phyloP scores from a whole-genome alignment of 768 basidiomycete species.

The Naganishia friedmannii region DNA sequence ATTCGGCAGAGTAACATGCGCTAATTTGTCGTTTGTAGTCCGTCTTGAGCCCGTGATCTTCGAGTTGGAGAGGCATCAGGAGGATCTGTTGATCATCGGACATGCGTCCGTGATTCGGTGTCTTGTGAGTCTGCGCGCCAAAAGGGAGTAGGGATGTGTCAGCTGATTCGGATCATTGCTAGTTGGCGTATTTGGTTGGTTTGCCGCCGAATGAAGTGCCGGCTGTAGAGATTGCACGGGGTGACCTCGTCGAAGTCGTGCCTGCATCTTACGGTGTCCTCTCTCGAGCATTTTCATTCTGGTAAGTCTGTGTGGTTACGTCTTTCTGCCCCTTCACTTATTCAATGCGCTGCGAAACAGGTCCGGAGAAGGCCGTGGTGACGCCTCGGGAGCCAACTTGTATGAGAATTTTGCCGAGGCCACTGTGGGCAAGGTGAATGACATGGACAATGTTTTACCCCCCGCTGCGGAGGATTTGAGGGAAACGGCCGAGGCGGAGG shows the following conservation, averaged over 20 bases:
- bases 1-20: too few relatives aligned
- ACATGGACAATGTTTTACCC: conserved; percentile 39
- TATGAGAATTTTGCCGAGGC: conserved; percentile 54
- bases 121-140: conserved; percentile 54
- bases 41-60: conserved; percentile 88
- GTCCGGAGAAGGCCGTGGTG: conserved; percentile 51
- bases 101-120: conserved; percentile 97
- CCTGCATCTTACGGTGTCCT: conserved; percentile 67
- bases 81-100: conserved; percentile 92
- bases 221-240: conserved; percentile 92
- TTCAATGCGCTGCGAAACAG: conserved; percentile 28
- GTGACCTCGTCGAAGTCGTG: conserved; percentile 79
- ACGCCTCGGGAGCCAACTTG: conserved; percentile 48
- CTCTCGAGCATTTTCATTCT: conserved; percentile 66
- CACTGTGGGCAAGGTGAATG: conserved; percentile 45
- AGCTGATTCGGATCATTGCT: background rate
- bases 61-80: conserved; percentile 88
- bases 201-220: conserved; percentile 94
- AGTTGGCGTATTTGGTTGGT: conserved; percentile 67
- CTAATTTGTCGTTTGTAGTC: conserved; percentile 57
- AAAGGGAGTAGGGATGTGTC: background rate
- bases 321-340: conserved; percentile 8
- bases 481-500: conserved; percentile 42
- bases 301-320: conserved; percentile 30
- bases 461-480: conserved; percentile 45